phyloP scores from a whole-genome alignment of 2,329 filamentous ascomycete species.

The Aaosphaeria arxii region DNA sequence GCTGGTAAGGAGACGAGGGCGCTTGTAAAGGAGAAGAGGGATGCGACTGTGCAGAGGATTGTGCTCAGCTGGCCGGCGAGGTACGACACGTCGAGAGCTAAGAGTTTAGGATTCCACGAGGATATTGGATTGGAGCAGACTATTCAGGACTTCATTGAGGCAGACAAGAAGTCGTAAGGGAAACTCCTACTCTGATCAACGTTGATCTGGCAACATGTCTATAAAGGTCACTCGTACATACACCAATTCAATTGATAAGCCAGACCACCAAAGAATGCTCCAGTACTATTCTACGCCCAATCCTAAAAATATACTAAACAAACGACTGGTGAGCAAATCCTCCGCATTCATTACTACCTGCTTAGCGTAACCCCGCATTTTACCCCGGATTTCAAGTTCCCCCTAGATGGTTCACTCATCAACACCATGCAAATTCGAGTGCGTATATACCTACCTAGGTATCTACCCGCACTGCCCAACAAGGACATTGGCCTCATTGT shows the following conservation, averaged over 20 bases:
- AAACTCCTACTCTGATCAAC: background rate
- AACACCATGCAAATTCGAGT: background rate
- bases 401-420: background rate
- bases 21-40: slow-evolving; percentile 52
- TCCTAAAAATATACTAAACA: too few relatives aligned
- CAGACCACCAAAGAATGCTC: background rate
- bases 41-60: slow-evolving; percentile 51
- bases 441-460: too few relatives aligned
- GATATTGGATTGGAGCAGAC: slow-evolving; percentile 50
- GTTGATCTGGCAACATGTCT: background rate
- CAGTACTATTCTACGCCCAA: too few relatives aligned
- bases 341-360: background rate
- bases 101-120: slow-evolving; percentile 49
- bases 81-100: slow-evolving; percentile 56
- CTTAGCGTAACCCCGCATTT: slow-evolving; percentile 5
- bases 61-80: slow-evolving; percentile 56
- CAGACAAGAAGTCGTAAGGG: slow-evolving; percentile 16
- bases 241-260: background rate
- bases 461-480: too few relatives aligned
- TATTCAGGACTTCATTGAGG: slow-evolving; percentile 43
- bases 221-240: background rate
- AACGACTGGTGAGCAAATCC: too few relatives aligned
- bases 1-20: slow-evolving; percentile 52
- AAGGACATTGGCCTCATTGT: too few relatives aligned
- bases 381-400: slow-evolving; percentile 10